Base-by-base conservation (phyloP, 2,329 filamentous ascomycete genomes). In the Pezizomycotina sp. region DNA sequence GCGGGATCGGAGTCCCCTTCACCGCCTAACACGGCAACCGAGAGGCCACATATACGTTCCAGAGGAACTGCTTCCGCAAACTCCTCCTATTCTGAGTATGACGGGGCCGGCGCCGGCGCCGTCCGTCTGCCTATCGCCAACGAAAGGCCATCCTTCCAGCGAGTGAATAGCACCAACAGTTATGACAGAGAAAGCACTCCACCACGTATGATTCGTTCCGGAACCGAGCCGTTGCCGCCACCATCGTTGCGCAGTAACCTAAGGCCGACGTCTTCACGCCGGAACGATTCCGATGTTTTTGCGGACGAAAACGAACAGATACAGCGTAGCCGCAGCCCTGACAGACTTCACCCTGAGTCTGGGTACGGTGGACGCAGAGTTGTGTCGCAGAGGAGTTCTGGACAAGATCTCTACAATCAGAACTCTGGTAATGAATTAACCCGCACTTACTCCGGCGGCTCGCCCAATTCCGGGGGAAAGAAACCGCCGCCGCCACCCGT, bases 41-140 rank as follows among this genome's bases (percentile, higher is more conserved):
- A 52, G 27, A 64, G 70, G 15, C 63, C 65, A 5, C 57, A 62
- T 3, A 69, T 73, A 47, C 61, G 64, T 42, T 65, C 69, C 8
- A 47, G 48, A 14, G 26, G 47, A 36, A 12, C 48, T 36, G 31
- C 48, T 38, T 26, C 31, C 37, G 15, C 47, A 19, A 22, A 35
- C 38, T 43, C 54, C 37, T 39, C 52, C 20, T 48, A 59, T 15
- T 61, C 53, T 51, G 31, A 46, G 35, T 15, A 27, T 36, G n/a
- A 43, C 33, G 4, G 32, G 40, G 21, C 42, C 42, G 15, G 14
- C 14, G 24, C 30, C 38, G 31, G 27, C 23, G 40, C 31, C 41
- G 41, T 13, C 28, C 16, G 14, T 38, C 41, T 20, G 36, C 41
- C 5, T 35, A 43, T 38, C 41, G 36, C 31, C 13, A 33, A 36